phyloP scores from a whole-genome alignment of 2,329 filamentous ascomycete species.

The Trichophyton rubrum region DNA sequence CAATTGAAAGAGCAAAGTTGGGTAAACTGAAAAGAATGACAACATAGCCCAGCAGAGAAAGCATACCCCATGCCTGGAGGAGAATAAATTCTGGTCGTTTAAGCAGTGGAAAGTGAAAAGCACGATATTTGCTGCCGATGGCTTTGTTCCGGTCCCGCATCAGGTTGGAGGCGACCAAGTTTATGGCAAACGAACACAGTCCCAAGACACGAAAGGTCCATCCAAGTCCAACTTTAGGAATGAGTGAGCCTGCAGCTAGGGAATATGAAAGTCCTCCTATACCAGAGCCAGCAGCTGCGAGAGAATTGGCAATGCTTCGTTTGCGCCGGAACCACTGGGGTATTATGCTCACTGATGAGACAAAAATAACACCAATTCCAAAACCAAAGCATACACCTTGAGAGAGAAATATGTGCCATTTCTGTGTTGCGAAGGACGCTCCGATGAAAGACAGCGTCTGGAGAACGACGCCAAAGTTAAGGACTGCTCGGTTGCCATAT shows the following conservation, averaged over 20 bases:
- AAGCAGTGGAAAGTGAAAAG: constrained; percentile 44
- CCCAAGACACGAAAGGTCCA: constrained; percentile 53
- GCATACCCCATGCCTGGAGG: constrained; percentile 46
- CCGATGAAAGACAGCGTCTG: constrained; percentile 44
- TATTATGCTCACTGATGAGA: constrained; percentile 43
- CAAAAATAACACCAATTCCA: constrained; percentile 52
- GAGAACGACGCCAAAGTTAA: constrained; percentile 45
- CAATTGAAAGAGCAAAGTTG: constrained; percentile 48
- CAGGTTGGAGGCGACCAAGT: constrained; percentile 42
- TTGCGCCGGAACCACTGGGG: constrained; percentile 51
- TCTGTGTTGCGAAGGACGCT: constrained; percentile 43
- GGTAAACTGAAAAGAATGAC: constrained; percentile 52
- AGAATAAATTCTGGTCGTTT: constrained; percentile 43
- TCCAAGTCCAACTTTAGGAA: constrained; percentile 42
- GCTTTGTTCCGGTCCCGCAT: constrained; percentile 47
- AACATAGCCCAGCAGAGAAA: constrained; percentile 54
- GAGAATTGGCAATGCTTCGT: constrained; percentile 48
- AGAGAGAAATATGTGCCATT: constrained; percentile 49
- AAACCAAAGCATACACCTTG: constrained; percentile 51
- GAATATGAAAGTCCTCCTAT: constrained; percentile 49
- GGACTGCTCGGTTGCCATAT: constrained; percentile 42
- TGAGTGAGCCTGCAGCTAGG: constrained; percentile 46
- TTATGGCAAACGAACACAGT: constrained; percentile 42
- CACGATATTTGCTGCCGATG: constrained; percentile 39
- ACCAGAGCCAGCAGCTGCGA: constrained; percentile 47